Evolutionary conservation across 257 asterid genomes (phyloP).

Genomic region (Solanum tarapatanum): DNA sequence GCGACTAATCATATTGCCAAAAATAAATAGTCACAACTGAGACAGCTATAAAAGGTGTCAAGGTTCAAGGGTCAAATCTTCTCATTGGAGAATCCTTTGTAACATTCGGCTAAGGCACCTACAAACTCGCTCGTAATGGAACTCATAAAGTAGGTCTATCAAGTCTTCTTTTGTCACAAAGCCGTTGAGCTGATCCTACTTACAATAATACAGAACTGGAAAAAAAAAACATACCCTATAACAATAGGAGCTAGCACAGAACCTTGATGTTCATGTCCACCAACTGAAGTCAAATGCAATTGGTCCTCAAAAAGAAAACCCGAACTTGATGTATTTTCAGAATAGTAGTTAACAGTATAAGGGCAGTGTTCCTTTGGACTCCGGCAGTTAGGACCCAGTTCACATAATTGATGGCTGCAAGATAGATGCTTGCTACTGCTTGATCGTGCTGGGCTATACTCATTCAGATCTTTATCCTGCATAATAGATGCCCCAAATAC

Average conservation of each 20-base stretch:
- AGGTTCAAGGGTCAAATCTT: background rate
- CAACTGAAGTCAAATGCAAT: constrained; percentile 39
- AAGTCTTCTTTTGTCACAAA: background rate
- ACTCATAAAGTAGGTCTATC: background rate
- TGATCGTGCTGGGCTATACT: constrained; percentile 61
- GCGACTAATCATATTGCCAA: background rate
- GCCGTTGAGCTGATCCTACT: background rate
- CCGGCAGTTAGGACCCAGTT: constrained; percentile 34
- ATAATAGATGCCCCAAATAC: constrained; percentile 62
- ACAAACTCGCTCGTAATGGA: background rate
- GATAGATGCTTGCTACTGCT: constrained; percentile 52
- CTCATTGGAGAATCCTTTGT: background rate
- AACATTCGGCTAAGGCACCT: background rate
- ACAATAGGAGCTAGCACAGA: constrained; percentile 39
- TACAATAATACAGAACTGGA: background rate
- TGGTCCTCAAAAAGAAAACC: constrained; percentile 71
- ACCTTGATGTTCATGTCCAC: constrained; percentile 28
- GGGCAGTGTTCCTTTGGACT: constrained; percentile 59
- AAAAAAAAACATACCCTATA: constrained; percentile 36
- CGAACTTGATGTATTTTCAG: constrained; percentile 59
- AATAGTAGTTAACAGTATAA: constrained; percentile 34
- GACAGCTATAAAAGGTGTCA: background rate
- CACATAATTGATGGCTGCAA: constrained; percentile 62
- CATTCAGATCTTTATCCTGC: constrained; percentile 74
- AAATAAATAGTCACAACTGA: background rate